These are phyloP conservation scores for Podila minutissima DNA, from an alignment of 192 early-diverging fungal genomes.

Conservation along the genomic window DNA sequence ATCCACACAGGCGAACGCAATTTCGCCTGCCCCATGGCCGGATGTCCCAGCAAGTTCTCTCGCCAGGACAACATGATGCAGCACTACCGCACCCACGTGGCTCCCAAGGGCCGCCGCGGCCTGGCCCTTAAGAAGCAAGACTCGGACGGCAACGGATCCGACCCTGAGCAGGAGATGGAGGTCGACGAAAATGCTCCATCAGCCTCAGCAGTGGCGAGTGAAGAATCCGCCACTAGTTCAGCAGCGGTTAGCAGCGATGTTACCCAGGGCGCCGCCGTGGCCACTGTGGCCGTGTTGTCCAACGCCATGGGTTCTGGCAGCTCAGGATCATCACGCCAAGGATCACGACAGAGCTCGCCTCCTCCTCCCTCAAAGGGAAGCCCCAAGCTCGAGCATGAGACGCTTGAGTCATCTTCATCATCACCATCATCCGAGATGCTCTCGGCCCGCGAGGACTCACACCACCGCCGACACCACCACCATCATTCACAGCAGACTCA, in stretches of 20 bases:
- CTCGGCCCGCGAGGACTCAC: neutral
- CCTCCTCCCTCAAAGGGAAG: constrained; percentile 5
- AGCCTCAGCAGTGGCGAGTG: neutral
- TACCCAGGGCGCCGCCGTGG: neutral
- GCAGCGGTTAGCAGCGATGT: neutral
- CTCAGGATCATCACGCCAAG: constrained; percentile 8
- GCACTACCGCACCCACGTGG: constrained; percentile 85
- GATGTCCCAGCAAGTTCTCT: constrained; percentile 80
- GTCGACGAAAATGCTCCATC: neutral
- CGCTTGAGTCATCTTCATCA: neutral
- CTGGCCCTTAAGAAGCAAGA: constrained; percentile 15
- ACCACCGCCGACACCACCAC: constrained; percentile 10
- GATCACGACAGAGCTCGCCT: constrained; percentile 18
- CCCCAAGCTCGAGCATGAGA: neutral
- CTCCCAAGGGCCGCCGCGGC: constrained; percentile 68
- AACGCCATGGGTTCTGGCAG: neutral
- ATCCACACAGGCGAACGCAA: constrained; percentile 88
- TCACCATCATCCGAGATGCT: neutral
- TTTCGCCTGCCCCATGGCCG: constrained; percentile 74
- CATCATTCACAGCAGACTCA: constrained; percentile 10
- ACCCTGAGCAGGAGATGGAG: constrained; percentile 10
- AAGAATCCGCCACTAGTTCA: neutral
- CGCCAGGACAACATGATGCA: constrained; percentile 92
- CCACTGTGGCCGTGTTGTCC: neutral
- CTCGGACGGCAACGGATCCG: constrained; percentile 6